Evolutionary conservation across 768 basidiomycete species (phyloP), one percentile per base, ranked within the genome.

Genomic region (Mycena polygramma): DNA sequence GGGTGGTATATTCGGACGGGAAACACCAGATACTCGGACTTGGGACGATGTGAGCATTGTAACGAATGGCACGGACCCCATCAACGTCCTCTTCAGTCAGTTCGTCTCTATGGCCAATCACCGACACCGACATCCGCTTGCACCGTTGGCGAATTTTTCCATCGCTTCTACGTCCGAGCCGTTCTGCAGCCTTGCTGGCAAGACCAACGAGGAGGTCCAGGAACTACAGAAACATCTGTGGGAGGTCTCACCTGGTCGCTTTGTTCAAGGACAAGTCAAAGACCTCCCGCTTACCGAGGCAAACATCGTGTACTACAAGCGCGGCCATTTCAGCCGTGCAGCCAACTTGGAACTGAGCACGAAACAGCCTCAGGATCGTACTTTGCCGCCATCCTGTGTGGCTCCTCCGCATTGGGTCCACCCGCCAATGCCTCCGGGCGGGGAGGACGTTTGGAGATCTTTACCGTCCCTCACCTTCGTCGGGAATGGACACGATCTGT

Each of bases 321-420:
- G 57, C 49, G 46, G 55, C 48, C 26, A 11, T 26, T 69, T 69
- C 46, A 64, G 20, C 20, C 55, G 39, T 10, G 6, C 15, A 1
- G 7, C 11, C 17, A 46, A 48, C 11, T 24, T 30, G 20, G 57
- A 64, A 4, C 55, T 69, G 7, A 59, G 24, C 20, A 36, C 48
- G 39, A 69, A 69, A 48, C 61, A 51, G 35, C 63, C 68, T 15
- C 37, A 46, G 36, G 48, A 64, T 48, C 68, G 68, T n/a, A 63
- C 37, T 46, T 54, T 68, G 11, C 67, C 67, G 17, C 60, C 59
- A 19, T 54, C 67, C 2, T 68, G 67, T 22, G 62, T 64, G 19
- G 39, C 68, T 13, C 68, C 68, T 20, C 15, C 17, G 52, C 62
- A 69, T 45, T 69, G 68, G 63, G 59, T 69, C 15, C 63, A 37